Evolutionary conservation across 495 filamentous ascomycete species (phyloP), one percentile per base, ranked within the genome.

Genomic region (Penicillium daleae): DNA sequence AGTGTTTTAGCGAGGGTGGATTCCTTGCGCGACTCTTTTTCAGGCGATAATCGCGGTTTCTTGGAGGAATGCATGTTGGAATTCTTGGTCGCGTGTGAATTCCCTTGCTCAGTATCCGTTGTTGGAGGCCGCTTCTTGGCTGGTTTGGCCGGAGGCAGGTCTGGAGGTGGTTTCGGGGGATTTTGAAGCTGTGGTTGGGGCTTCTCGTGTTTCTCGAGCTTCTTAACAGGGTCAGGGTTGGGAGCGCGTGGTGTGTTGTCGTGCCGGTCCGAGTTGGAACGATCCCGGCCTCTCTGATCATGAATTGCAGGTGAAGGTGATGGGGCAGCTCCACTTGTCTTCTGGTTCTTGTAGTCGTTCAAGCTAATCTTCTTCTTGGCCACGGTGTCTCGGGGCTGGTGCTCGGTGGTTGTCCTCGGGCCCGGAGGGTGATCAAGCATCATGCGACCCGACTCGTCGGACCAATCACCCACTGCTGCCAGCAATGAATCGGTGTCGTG

Each of bases 341-440:
- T 75, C 60, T 81, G 80, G 48, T 72, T 76, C 64, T 80, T 82
- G 69, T 84, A 85, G 54, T 84, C 79, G 39, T 73, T 78, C 19
- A 85, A 60, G 46, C 71, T 82, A 51, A 84, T 84, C 63, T 82
- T 84, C 69, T 81, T 83, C 66, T 76, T 82, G n/a, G 61, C 50
- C 54, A 61, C 61, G 2, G 46, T 54, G 29, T 73, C 70, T 63
- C 57, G 64, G 19, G 66, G 53, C 33, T 29, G 60, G 31, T 24
- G 62, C 39, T 71, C 74, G 56, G 69, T 67, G 55, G 70, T 69
- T 22, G 72, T 74, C 67, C 72, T 81, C 57, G 71, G 71, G 22
- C 67, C 66, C 52, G 69, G 66, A 19, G 76, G 69, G 48, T 67
- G 70, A 66, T 80, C 80, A 51, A 72, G 56, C 78, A 82, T 79